Conservation (phyloP, 2,329 filamentous ascomycete species). For the Arthroderma sp. region DNA sequence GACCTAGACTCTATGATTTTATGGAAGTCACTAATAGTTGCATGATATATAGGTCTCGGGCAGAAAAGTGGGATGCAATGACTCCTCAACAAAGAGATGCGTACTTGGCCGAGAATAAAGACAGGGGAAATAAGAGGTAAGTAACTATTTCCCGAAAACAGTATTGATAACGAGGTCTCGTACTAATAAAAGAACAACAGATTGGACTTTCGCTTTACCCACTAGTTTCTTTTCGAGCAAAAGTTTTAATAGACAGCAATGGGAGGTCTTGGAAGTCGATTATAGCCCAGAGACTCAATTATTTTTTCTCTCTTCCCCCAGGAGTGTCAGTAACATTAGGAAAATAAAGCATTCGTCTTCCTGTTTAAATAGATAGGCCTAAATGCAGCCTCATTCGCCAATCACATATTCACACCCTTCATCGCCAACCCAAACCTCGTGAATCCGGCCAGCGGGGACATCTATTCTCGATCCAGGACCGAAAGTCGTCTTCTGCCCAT, state of each 20-base stretch:
- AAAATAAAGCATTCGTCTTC: no score
- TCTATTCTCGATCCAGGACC: constrained; percentile 42
- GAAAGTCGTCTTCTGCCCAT: constrained; percentile 40
- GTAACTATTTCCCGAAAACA: background rate
- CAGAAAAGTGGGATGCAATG: constrained; percentile 29
- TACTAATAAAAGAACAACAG: constrained; percentile 10
- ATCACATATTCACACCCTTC: constrained; percentile 50
- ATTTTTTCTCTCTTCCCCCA: no score
- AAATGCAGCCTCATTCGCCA: constrained; percentile 32
- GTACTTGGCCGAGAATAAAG: constrained; percentile 26
- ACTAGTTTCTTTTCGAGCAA: constrained; percentile 12
- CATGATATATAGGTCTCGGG: constrained; percentile 17
- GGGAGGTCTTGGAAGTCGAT: no score
- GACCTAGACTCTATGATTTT: background rate
- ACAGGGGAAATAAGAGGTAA: constrained; percentile 33
- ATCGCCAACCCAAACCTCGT: constrained; percentile 49
- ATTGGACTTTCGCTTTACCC: constrained; percentile 26
- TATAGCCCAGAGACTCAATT: no score
- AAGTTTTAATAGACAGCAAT: no score
- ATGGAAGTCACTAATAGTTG: background rate
- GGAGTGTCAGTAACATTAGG: no score
- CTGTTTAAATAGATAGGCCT: background rate
- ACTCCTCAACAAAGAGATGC: constrained; percentile 23
- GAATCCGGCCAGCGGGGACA: constrained; percentile 42
- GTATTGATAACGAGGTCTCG: background rate